Conservation (phyloP, 495 filamentous ascomycete species). For the Hypoxylon cercidicola region DNA sequence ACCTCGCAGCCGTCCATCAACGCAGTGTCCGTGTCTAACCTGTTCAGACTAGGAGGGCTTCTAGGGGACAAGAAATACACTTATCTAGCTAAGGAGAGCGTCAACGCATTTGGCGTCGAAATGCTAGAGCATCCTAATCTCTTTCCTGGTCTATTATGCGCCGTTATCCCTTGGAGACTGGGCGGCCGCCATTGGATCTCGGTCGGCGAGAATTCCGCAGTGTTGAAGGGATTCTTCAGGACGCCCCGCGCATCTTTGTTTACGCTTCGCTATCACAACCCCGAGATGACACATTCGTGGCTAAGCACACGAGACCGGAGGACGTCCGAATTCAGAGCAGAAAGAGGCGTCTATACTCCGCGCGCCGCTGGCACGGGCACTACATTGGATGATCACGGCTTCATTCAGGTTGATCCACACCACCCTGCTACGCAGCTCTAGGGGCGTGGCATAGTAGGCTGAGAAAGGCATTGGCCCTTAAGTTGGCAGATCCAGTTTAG, state of each 20-base stretch:
- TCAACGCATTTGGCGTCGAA: conserved; percentile 86
- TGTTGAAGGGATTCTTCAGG: conserved; percentile 34
- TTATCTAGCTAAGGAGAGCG: conserved; percentile 74
- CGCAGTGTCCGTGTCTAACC: conserved; percentile 81
- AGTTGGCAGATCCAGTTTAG: too few relatives aligned
- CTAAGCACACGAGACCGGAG: conserved; percentile 35
- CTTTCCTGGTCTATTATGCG: conserved; percentile 80
- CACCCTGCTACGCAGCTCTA: neutral
- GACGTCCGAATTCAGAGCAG: conserved; percentile 4
- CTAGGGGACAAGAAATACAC: conserved; percentile 74
- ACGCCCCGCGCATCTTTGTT: conserved; percentile 39
- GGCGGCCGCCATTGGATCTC: conserved; percentile 49
- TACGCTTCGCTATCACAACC: conserved; percentile 41
- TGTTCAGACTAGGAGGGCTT: conserved; percentile 78
- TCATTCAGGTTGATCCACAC: neutral
- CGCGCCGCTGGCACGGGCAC: conserved; percentile 23
- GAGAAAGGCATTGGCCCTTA: too few relatives aligned
- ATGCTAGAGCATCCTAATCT: conserved; percentile 91
- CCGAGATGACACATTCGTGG: conserved; percentile 31
- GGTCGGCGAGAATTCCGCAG: conserved; percentile 28
- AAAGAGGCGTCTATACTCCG: conserved; percentile 18
- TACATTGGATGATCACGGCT: conserved; percentile 1
- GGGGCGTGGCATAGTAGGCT: neutral
- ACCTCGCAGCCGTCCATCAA: conserved; percentile 89
- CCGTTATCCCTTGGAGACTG: conserved; percentile 75